Evolutionary conservation across 345 rosid genomes (phyloP), one percentile per base, ranked within the genome.

Genomic region (Corchorus olitorius): DNA sequence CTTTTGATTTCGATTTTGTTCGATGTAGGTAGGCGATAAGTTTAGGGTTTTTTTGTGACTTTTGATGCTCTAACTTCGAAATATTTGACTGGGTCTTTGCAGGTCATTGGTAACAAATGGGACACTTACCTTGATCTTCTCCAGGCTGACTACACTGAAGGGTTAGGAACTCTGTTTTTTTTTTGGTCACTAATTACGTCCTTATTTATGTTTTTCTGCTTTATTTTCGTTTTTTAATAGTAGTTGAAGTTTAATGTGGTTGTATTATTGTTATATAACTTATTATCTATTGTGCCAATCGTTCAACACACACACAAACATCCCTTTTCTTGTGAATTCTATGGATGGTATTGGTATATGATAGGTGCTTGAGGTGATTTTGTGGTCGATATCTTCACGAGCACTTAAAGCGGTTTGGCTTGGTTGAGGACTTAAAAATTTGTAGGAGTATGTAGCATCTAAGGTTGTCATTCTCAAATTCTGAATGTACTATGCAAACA

Each of bases 21-120:
- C 12, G 19, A 17, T 46, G 11, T 15, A 66, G 58, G 17, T 27
- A 41, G 37, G 27, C 6, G 17, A 49, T 53, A 3, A 2, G 8
- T 74, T 16, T 71, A 54, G 41, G 76, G 55, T 69, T 61, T 69
- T 61, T 80, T 74, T 2, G 16, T 72, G 35, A 35, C 13, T 68
- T 20, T 14, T 11, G 52, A 14, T 22, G 49, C 12, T 17, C 10
- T 37, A 62, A 65, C 20, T 52, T 39, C 27, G 43, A 6, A 45
- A 53, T 17, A 20, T 74, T 72, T 65, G 6, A 12, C 41, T 67
- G 27, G 45, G 60, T 12, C 15, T 62, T 71, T 54, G 70, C 35
- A 91, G 96, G 96, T 91, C 75, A 89, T 91, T 52, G 93, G 96
- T 53, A 89, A 91, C 87, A 91, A 89, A 80, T 91, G 96, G 93